These are phyloP conservation scores for Colletotrichum theobromicola DNA, from an alignment of 2,329 filamentous ascomycete species.

Conservation along the genomic window DNA sequence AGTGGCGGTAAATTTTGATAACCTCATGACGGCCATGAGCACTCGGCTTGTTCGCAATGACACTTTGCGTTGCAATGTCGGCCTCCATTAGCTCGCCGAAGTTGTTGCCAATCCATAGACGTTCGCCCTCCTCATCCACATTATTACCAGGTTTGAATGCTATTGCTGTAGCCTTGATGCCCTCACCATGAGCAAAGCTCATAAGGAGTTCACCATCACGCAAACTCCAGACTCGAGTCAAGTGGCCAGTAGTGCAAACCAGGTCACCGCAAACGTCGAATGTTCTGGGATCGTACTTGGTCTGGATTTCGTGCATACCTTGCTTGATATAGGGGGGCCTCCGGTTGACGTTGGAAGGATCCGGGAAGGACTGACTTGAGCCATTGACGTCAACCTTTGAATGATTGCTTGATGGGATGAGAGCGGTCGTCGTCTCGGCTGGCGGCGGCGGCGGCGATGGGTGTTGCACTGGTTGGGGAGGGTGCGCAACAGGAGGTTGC, in stretches of 20 bases:
- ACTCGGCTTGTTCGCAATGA: constrained; percentile 70
- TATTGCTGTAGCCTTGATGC: constrained; percentile 79
- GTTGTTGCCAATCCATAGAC: constrained; percentile 90
- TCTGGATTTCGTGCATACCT: constrained; percentile 77
- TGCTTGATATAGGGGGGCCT: constrained; percentile 78
- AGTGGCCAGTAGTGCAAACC: constrained; percentile 83
- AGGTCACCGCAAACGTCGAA: constrained; percentile 89
- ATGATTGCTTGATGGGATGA: constrained; percentile 29
- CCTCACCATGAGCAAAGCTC: constrained; percentile 84
- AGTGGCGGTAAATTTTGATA: constrained; percentile 83
- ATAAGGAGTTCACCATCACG: constrained; percentile 81
- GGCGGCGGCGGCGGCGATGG: constrained; percentile 27
- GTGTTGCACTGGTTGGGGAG: background rate
- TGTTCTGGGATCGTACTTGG: constrained; percentile 84
- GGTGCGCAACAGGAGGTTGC: constrained; percentile 4
- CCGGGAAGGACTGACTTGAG: constrained; percentile 64
- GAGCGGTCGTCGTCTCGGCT: constrained; percentile 45
- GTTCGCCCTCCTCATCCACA: constrained; percentile 79
- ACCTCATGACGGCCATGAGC: constrained; percentile 83
- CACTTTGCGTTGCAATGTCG: constrained; percentile 75
- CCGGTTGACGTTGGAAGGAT: constrained; percentile 83
- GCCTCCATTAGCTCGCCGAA: constrained; percentile 88
- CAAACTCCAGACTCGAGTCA: constrained; percentile 89
- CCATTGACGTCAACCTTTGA: constrained; percentile 52
- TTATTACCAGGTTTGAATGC: constrained; percentile 84